Percentiles rank a stretch among this genome's conserved stretches.
phyloP scores from a whole-genome alignment of 306 rosid species.

The Phaseolus lunatus region DNA sequence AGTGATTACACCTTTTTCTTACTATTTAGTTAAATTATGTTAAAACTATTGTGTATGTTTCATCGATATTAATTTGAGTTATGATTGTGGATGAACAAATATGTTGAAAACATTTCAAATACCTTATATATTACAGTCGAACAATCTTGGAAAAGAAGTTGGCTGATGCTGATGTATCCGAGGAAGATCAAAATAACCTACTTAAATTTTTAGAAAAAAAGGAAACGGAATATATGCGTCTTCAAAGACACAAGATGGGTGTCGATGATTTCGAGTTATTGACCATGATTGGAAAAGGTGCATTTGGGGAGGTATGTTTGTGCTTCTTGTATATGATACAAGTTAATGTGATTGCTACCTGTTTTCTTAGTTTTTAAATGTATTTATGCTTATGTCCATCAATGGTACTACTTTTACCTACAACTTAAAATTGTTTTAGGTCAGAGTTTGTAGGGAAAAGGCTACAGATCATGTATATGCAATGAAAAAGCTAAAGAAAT shows the following conservation, averaged over 20 bases:
- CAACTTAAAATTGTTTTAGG: conserved; percentile 63
- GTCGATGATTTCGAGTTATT: conserved; percentile 90
- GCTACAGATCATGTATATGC: conserved; percentile 86
- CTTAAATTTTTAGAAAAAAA: conserved; percentile 91
- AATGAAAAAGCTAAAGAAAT: conserved; percentile 96
- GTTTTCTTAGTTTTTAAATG: conserved; percentile 4
- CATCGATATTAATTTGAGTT: background rate
- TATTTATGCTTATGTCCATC: background rate
- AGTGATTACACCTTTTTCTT: background rate
- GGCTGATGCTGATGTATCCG: conserved; percentile 99
- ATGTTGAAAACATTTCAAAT: conserved; percentile 2
- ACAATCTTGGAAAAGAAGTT: conserved; percentile 84
- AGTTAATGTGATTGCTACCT: background rate
- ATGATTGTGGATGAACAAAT: background rate
- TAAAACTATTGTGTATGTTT: background rate
- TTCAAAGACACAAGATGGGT: conserved; percentile 99
- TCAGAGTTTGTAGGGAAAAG: conserved; percentile 86
- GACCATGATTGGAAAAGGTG: conserved; percentile 98
- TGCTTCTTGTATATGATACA: conserved; percentile 32
- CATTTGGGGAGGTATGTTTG: conserved; percentile 94
- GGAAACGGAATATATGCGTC: conserved; percentile 98
- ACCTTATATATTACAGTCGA: conserved; percentile 58
- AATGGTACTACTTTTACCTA: background rate
- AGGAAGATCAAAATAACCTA: conserved; percentile 95
- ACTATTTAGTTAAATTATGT: too few species aligned